Base-by-base conservation (phyloP, 805 yeast species). In the Hanseniaspora mollemarum region DNA sequence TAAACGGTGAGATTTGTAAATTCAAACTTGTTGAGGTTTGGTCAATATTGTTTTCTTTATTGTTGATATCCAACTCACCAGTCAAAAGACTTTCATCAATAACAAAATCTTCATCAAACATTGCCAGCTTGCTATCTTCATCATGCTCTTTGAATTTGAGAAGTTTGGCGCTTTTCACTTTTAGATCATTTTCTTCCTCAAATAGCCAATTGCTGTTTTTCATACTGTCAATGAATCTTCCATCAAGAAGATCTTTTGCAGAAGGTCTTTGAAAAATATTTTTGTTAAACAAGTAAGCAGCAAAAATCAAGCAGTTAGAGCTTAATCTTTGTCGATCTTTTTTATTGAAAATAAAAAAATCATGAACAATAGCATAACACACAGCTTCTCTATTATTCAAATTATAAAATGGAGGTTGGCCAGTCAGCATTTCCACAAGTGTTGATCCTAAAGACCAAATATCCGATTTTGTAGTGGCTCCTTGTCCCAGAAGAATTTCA, bases 391-490 rank as follows among this genome's bases (percentile, higher is more conserved):
- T 59, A 52, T 60, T 71, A 54, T 58, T 66, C 56, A 57, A 59
- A 41, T 85, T 80, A 54, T 81, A 81, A 59, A 86, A 87, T 0
- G 96, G 96, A 0, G 98, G 97, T 45, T 77, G 73, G 0, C 87
- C 94, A 0, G 95, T 82, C 46, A 86, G 68, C 38, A 92, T 69
- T 63, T 92, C 98, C 2, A 90, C 77, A 2, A 88, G 76, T 0
- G 97, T 90, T n/a, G 96, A 94, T 2, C 97, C 98, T 25, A 92
- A 65, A 7, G 95, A 84, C 97, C 92, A 84, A 26, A 84, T 77
- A 67, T 92, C 98, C 2, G 95, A 85, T 1, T 94, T 83, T 0
- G 90, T 78, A 9, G 94, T 81, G 1, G 90, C 83, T 2, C 94
- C 94, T 59, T 82, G 84, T 58, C 87, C 80, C 38, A 81, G 71